Evolutionary conservation across 768 basidiomycete genomes (phyloP).

Genomic region (Kwoniella newhampshirensis): DNA sequence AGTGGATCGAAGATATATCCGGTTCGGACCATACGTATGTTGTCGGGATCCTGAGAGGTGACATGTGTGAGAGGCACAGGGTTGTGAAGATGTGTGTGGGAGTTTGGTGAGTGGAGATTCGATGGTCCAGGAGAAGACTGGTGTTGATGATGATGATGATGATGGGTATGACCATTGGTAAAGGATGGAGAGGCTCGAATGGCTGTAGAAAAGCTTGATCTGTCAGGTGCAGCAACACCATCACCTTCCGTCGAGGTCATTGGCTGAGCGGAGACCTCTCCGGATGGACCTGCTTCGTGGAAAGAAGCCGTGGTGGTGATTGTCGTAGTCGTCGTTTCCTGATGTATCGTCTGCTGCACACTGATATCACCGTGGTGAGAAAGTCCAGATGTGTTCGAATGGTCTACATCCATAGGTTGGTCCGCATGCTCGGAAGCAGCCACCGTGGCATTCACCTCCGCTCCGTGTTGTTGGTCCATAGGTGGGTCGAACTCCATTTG

Average conservation of each 20-base stretch:
- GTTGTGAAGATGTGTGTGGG: constrained; percentile 1
- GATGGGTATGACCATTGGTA: neutral
- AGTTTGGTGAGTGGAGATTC: neutral
- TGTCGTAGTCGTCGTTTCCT: constrained; percentile 12
- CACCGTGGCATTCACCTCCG: neutral
- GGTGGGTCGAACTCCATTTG: constrained; percentile 20
- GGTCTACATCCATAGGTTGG: constrained; percentile 14
- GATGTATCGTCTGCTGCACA: neutral
- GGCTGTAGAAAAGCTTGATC: neutral
- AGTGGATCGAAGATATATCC: constrained; percentile 82
- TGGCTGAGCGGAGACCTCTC: neutral
- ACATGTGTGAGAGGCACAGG: neutral
- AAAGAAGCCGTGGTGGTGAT: constrained; percentile 5
- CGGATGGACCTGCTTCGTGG: neutral
- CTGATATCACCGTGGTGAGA: neutral
- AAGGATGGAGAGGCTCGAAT: neutral
- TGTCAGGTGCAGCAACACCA: neutral
- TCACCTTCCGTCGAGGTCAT: constrained; percentile 3
- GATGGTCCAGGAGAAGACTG: constrained; percentile 6
- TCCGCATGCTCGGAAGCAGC: neutral
- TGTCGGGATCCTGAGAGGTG: neutral
- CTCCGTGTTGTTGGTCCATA: neutral
- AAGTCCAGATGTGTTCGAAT: neutral
- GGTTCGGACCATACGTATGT: constrained; percentile 55
- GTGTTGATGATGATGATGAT: neutral